These are phyloP conservation scores for Wickerhamiella pararugosa DNA, from an alignment of 1,139 yeast genomes.

Conservation along the genomic window DNA sequence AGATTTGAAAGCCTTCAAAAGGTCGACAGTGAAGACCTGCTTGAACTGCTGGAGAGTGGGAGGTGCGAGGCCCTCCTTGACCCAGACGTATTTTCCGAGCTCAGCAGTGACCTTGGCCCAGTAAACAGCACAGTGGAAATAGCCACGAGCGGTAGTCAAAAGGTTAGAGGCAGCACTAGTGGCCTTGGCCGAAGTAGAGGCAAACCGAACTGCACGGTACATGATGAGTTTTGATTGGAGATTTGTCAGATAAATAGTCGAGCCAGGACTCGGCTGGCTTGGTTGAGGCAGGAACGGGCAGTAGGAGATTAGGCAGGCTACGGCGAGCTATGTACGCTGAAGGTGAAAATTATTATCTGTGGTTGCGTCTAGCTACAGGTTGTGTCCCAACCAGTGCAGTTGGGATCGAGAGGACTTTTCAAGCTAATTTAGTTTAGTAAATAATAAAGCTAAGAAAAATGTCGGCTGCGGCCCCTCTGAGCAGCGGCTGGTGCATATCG, in stretches of 20 bases:
- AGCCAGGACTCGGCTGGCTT: conserved; percentile 14
- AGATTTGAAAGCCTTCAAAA: conserved; percentile 16
- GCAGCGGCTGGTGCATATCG: no score
- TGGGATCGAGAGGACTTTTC: no score
- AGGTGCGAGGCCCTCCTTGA: conserved; percentile 86
- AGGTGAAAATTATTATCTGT: no score
- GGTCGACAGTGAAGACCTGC: conserved; percentile 46
- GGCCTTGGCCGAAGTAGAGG: conserved; percentile 21
- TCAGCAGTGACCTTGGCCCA: conserved; percentile 87
- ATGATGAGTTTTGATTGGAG: background rate
- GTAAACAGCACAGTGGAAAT: conserved; percentile 32
- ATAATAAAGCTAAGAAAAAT: no score
- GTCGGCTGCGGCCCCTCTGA: no score
- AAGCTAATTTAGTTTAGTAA: no score
- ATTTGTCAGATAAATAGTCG: background rate
- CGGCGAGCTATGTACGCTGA: no score
- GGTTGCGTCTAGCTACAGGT: no score
- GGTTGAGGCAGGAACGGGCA: conserved; percentile 31
- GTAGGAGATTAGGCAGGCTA: background rate
- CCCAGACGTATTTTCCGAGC: conserved; percentile 76
- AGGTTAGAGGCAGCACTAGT: conserved; percentile 33
- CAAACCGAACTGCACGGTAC: conserved; percentile 2
- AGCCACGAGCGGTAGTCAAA: conserved; percentile 31
- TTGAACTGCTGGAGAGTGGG: conserved; percentile 71
- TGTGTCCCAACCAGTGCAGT: no score